A percentile compares a stretch with the other conserved stretches of the same genome.
These are phyloP conservation scores for Psilocybe cyanescens DNA, from an alignment of 768 basidiomycete species.

Conservation along the genomic window DNA sequence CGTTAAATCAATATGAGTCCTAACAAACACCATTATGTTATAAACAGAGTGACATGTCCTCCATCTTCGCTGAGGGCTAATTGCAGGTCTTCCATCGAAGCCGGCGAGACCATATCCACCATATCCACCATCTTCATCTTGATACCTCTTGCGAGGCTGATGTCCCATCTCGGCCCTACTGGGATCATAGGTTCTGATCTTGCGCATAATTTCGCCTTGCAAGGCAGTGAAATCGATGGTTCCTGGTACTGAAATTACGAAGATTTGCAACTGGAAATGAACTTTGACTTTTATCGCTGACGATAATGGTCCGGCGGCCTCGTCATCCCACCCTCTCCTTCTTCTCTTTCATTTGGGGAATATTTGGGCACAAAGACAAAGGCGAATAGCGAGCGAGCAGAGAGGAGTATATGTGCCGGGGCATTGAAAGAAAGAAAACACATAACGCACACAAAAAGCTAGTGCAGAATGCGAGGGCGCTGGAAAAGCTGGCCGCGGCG, in stretches of 20 bases:
- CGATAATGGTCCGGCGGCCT: too few relatives aligned
- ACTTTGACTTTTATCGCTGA: neutral
- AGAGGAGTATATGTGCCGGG: neutral
- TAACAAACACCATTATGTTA: too few relatives aligned
- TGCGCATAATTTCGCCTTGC: neutral
- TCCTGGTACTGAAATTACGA: neutral
- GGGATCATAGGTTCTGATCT: neutral
- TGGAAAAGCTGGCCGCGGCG: slow-evolving; percentile 35
- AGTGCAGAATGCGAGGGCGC: slow-evolving; percentile 35
- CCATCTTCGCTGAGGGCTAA: neutral
- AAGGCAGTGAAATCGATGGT: neutral
- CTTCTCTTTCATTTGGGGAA: neutral
- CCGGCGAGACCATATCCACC: neutral
- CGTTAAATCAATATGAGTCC: too few relatives aligned
- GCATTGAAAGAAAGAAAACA: neutral
- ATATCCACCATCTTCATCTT: neutral
- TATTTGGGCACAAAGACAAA: too few relatives aligned
- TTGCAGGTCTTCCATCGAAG: neutral
- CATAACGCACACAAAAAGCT: slow-evolving; percentile 31
- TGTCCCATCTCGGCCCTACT: neutral
- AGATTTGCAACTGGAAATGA: neutral
- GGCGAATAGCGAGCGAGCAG: neutral
- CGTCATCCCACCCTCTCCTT: neutral
- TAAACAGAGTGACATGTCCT: too few relatives aligned
- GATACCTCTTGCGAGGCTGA: neutral